Evolutionary conservation across 306 rosid genomes (phyloP).

Genomic region (Sindora glabra): DNA sequence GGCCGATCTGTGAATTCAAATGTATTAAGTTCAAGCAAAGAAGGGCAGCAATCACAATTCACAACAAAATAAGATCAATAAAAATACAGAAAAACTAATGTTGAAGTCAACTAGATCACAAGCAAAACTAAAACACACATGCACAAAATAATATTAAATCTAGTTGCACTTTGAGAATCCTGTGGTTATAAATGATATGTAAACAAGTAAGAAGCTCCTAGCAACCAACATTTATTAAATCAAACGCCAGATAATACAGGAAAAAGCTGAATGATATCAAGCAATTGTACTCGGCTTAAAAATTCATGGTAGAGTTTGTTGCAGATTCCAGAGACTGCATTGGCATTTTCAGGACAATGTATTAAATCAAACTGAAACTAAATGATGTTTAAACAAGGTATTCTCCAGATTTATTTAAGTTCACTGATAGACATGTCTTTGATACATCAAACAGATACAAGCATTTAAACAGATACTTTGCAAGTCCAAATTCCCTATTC

Average conservation of each 20-base stretch:
- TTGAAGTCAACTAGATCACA: too few species aligned
- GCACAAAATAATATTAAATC: background rate
- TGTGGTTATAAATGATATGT: background rate
- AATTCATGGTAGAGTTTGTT: background rate
- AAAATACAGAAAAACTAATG: background rate
- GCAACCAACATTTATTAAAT: background rate
- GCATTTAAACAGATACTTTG: too few species aligned
- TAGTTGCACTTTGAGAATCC: background rate
- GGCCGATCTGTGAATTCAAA: constrained; percentile 65
- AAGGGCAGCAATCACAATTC: background rate
- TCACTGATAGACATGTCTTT: too few species aligned
- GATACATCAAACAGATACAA: too few species aligned
- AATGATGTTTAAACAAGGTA: too few species aligned
- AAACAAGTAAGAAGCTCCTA: background rate
- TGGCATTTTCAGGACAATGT: too few species aligned
- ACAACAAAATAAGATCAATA: background rate
- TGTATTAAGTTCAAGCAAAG: constrained; percentile 5
- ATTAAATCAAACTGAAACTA: too few species aligned
- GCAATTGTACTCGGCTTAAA: background rate
- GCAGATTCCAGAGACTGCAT: too few species aligned
- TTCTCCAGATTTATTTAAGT: too few species aligned
- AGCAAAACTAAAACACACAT: too few species aligned
- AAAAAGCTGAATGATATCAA: background rate
- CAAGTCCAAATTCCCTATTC: too few species aligned
- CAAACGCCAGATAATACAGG: constrained; percentile 1